Evolutionary conservation across 306 rosid genomes (phyloP).

Genomic region (Begonia loranthoides): DNA sequence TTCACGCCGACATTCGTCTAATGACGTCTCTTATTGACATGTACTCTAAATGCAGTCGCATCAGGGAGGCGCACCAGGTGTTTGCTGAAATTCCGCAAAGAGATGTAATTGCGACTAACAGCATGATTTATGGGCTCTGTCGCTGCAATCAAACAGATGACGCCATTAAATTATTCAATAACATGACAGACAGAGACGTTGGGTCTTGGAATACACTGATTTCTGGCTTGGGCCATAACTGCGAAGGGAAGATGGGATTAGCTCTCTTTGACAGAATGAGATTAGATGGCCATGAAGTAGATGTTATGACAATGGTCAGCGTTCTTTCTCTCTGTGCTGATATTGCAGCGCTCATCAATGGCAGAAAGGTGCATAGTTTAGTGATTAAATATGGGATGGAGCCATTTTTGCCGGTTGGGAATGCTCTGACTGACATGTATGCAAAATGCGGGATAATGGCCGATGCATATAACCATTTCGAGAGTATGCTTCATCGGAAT

Average conservation of each 20-base stretch:
- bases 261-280: slow-evolving; percentile 15
- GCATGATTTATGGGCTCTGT: slow-evolving; percentile 25
- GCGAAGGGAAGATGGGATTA: slow-evolving; percentile 15
- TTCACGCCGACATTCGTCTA: slow-evolving; percentile 5
- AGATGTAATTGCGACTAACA: slow-evolving; percentile 14
- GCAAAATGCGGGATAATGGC: slow-evolving; percentile 22
- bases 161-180: slow-evolving; percentile 12
- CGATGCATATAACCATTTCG: slow-evolving; percentile 13
- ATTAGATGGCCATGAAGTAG: slow-evolving; percentile 15
- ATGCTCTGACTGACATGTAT: slow-evolving; percentile 18
- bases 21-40: slow-evolving; percentile 20
- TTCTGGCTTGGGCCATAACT: slow-evolving; percentile 13
- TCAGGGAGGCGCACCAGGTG: slow-evolving; percentile 10
- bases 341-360: slow-evolving; percentile 13
- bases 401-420: slow-evolving; percentile 14
- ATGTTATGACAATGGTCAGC: slow-evolving; percentile 18
- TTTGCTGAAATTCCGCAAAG: slow-evolving; percentile 23
- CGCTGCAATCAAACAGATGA: slow-evolving; percentile 2
- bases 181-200: slow-evolving; percentile 10
- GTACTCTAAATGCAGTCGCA: slow-evolving; percentile 13
- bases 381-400: slow-evolving; percentile 15
- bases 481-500: slow-evolving; percentile 10
- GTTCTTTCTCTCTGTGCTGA: slow-evolving; percentile 21
- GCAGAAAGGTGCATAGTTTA: slow-evolving; percentile 12
- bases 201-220: slow-evolving; percentile 27